A percentile compares a stretch with the other conserved stretches of the same genome.
Evolutionary conservation across 176 grass and related monocot genomes (phyloP).

Genomic region (Bolboschoenus planiculmis): DNA sequence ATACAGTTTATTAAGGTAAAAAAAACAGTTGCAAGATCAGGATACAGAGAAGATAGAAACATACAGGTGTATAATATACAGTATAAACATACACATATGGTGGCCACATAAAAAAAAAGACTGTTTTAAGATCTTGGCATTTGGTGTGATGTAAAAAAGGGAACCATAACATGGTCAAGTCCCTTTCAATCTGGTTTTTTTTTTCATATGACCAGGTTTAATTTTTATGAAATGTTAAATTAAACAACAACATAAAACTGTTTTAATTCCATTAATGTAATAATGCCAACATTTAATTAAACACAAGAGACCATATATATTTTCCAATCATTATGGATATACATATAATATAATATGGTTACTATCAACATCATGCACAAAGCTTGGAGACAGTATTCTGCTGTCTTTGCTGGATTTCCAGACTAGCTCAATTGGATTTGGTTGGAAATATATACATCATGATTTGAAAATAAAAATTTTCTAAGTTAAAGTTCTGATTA

Average conservation of each 20-base stretch:
- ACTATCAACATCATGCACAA: not conserved
- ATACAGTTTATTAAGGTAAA: not conserved
- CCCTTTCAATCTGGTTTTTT: not conserved
- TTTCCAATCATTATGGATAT: not conserved
- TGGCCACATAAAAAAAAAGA: not conserved
- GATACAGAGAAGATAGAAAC: not conserved
- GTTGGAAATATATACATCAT: not conserved
- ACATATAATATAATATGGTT: not conserved
- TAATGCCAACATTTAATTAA: no score
- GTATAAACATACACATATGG: not conserved
- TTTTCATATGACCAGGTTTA: not conserved
- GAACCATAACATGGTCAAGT: slow-evolving; percentile 4
- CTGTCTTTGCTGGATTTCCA: slow-evolving; percentile 6
- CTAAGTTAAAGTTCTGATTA: no score
- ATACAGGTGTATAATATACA: not conserved
- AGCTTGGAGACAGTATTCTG: not conserved
- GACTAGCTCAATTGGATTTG: not conserved
- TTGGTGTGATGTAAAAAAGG: not conserved
- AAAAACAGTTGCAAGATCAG: not conserved
- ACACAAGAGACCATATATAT: no score
- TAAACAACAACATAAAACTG: no score
- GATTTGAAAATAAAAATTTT: not conserved
- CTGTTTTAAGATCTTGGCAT: slow-evolving; percentile 19
- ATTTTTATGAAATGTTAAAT: no score
- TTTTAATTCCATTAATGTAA: not conserved